Percentiles rank a stretch among this genome's conserved stretches.
These are phyloP conservation scores for Naematelia encephala DNA, from an alignment of 768 basidiomycete species.

Conservation along the genomic window DNA sequence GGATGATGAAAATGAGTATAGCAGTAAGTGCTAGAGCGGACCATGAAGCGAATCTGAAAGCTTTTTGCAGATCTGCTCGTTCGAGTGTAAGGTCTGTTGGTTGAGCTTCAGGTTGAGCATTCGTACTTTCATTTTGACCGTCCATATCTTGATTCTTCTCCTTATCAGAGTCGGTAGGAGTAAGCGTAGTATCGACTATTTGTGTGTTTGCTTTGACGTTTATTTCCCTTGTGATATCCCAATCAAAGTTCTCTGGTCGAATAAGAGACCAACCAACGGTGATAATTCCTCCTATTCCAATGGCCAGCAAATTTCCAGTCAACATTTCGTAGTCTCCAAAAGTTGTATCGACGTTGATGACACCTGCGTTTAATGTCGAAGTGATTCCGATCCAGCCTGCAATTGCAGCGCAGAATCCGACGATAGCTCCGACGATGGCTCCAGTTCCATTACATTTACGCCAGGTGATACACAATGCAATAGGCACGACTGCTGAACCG, in stretches of 20 bases:
- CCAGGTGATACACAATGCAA: constrained; percentile 83
- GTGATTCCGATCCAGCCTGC: constrained; percentile 85
- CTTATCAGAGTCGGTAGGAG: constrained; percentile 29
- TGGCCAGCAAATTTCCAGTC: constrained; percentile 81
- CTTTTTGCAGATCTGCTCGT: constrained; percentile 63
- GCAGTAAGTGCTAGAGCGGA: constrained; percentile 50
- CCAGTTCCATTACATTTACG: constrained; percentile 79
- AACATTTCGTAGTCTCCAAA: constrained; percentile 61
- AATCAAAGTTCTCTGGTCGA: constrained; percentile 79
- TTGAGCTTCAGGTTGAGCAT: constrained; percentile 25
- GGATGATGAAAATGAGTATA: constrained; percentile 57
- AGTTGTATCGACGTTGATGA: constrained; percentile 62
- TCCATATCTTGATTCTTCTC: constrained; percentile 37
- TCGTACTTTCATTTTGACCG: constrained; percentile 12
- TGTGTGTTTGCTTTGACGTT: constrained; percentile 54
- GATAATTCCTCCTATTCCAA: constrained; percentile 75
- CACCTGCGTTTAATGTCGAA: constrained; percentile 63
- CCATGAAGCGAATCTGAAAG: constrained; percentile 76
- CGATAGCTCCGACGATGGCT: constrained; percentile 68
- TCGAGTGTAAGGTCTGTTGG: constrained; percentile 58
- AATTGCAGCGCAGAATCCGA: constrained; percentile 67
- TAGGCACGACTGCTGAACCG: constrained; percentile 72
- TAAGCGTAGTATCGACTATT: constrained; percentile 1
- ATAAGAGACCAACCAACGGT: constrained; percentile 64
- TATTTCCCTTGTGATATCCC: constrained; percentile 71